Evolutionary conservation across 345 rosid species (phyloP), one percentile per base, ranked within the genome.

Genomic region (Citrus unshiu): DNA sequence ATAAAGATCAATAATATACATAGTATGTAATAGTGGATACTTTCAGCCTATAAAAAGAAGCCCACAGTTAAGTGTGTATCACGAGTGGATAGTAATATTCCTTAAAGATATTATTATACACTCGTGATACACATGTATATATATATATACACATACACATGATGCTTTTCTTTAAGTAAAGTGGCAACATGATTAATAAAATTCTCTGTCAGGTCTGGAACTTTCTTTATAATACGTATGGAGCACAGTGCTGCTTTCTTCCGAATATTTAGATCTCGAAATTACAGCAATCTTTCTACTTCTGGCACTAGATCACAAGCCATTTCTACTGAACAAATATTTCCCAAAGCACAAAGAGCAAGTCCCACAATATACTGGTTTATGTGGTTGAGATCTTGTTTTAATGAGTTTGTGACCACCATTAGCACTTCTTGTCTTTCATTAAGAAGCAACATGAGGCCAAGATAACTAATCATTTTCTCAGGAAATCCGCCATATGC

Each of bases 251-350:
- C 98, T 60, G 99, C 99, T 85, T 97, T 97, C 85, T 97, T 97
- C 75, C 98, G 90, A 76, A 94, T 88, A 82, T 97, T 97, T 75
- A 98, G 99, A 86, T 97, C 99, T 85, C 98, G 95, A 89, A 94
- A 94, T 83, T 90, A 93, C 82, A 97, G 86, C 81, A 97, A 84
- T 89, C 95, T 88, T 85, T 97, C 99, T 58, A 97, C 99, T 88
- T 97, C 98, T 39, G 98, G 96, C 9, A 97, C 99, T 83, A 97
- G 97, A 91, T 94, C 99, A 81, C 98, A 94, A n/a, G 99, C 98
- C 98, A 97, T 97, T 85, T 97, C 98, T 32, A 95, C 98, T 16
- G 98, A 97, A 76, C 98, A 94, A 74, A 94, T 97, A 76, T 97
- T 97, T 77, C 99, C 99, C 85, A 97, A 87, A 86, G 99, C 99